Conservation (phyloP, 75 land plant genomes). For the Picea sitchensis region DNA sequence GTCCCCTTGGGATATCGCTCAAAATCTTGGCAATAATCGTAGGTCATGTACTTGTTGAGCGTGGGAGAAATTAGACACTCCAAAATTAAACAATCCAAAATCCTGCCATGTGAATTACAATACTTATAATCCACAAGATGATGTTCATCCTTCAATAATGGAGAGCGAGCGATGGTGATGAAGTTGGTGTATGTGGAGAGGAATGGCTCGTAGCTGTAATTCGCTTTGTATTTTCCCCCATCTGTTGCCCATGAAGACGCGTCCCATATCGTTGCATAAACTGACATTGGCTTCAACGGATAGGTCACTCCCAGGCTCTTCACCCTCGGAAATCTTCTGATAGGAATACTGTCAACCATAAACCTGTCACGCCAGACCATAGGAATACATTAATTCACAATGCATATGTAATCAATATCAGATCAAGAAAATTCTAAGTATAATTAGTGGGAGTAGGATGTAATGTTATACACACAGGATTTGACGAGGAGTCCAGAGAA, state of each 20-base stretch:
- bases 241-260: constrained; percentile 52
- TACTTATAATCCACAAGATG: no score
- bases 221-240: constrained; percentile 35
- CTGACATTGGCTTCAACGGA: constrained; percentile 22
- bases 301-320: constrained; percentile 1
- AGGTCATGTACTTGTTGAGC: constrained; percentile 21
- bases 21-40: constrained; percentile 37
- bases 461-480: no score
- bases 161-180: constrained; percentile 27
- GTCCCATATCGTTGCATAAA: constrained; percentile 52
- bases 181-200: constrained; percentile 30
- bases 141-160: not conserved
- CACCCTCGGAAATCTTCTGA: not conserved
- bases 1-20: constrained; percentile 25
- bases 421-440: no score
- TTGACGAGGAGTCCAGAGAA: no score
- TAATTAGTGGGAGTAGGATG: no score
- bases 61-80: no score
- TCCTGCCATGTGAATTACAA: not conserved
- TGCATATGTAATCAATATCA: no score
- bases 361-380: constrained; percentile 5
- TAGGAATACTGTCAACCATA: constrained; percentile 1
- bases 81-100: not conserved
- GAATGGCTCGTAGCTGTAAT: constrained; percentile 40
- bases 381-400: no score